phyloP scores from a whole-genome alignment of 192 early-diverging fungal species.

The Coemansia sp. region DNA sequence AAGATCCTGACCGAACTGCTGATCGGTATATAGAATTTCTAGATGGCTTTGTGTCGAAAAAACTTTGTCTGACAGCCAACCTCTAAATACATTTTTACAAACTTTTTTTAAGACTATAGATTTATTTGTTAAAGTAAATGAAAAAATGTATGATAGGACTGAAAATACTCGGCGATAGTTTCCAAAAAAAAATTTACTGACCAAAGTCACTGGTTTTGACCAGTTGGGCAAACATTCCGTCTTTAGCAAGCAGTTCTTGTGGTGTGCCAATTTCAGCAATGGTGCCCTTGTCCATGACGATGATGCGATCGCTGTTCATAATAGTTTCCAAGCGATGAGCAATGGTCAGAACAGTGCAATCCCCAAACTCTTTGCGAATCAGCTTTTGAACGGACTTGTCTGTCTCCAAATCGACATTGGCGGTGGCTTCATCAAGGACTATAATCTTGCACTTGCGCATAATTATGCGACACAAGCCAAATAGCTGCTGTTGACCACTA shows the following conservation, averaged over 20 bases:
- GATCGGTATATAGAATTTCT: conserved; percentile 24
- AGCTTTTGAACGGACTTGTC: conserved; percentile 27
- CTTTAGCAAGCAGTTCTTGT: conserved; percentile 53
- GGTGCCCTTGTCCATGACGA: conserved; percentile 69
- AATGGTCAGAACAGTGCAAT: conserved; percentile 58
- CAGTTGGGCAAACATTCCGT: conserved; percentile 9
- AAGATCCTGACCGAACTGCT: conserved; percentile 27
- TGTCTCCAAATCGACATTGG: conserved; percentile 56
- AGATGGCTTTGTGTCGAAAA: conserved; percentile 17
- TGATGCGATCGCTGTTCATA: conserved; percentile 65
- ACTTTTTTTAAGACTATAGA: not conserved
- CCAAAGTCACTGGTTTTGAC: conserved; percentile 2
- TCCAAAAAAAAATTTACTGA: not conserved
- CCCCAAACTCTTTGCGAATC: conserved; percentile 56
- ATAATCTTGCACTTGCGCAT: conserved; percentile 52
- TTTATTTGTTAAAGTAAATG: not conserved
- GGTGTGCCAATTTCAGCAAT: conserved; percentile 66
- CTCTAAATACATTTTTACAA: not conserved
- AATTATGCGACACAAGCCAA: conserved; percentile 65
- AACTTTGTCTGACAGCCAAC: not conserved
- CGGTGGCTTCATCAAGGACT: conserved; percentile 1
- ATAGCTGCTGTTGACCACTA: conserved; percentile 64
- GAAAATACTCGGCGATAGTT: not conserved
- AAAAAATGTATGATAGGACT: not conserved
- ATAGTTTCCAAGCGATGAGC: conserved; percentile 76